phyloP scores from a whole-genome alignment of 257 asterid species.

The Solanum habrochaites region DNA sequence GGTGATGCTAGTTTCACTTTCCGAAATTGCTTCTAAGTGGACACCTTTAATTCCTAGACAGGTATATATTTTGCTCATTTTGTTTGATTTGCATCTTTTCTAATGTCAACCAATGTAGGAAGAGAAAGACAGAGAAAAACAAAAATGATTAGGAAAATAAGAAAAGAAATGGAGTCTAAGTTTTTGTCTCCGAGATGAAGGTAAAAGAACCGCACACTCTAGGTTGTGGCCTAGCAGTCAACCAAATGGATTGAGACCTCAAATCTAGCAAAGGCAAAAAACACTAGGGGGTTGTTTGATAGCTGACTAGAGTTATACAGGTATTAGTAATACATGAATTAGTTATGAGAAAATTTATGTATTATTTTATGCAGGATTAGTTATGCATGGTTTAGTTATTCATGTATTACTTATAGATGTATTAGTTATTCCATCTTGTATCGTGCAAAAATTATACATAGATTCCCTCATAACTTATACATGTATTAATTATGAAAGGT shows the following conservation, averaged over 20 bases:
- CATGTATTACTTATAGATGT: background rate
- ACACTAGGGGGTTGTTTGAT: background rate
- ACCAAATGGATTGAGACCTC: background rate
- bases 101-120: background rate
- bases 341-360: background rate
- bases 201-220: background rate
- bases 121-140: background rate
- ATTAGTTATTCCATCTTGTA: background rate
- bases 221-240: background rate
- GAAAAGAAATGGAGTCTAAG: background rate
- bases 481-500: background rate
- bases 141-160: background rate
- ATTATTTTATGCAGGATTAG: background rate
- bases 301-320: background rate
- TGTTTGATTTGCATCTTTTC: background rate
- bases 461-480: background rate
- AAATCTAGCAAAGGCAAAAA: background rate
- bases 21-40: conserved; percentile 77
- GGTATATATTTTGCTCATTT: conserved; percentile 28
- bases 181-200: background rate
- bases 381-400: background rate
- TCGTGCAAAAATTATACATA: background rate
- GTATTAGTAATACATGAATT: background rate
- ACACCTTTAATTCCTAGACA: conserved; percentile 52
- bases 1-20: conserved; percentile 68